phyloP scores from a whole-genome alignment of 225 moss, liverwort and hornwort genomes.

The Lunularia cruciata region DNA sequence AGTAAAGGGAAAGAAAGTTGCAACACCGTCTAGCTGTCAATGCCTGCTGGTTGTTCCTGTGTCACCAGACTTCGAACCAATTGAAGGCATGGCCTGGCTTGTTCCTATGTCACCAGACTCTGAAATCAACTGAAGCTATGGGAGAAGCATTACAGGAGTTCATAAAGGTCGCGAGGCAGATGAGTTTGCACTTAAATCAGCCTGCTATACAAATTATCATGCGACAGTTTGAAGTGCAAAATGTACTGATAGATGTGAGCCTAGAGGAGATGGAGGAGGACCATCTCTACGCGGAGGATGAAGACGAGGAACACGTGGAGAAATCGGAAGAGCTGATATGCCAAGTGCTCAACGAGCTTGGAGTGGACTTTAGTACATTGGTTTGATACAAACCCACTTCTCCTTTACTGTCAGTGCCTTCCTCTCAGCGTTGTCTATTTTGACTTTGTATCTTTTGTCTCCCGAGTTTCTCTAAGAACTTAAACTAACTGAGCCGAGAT shows the following conservation, averaged over 20 bases:
- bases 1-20: too few relatives aligned
- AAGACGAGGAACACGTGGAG: constrained; percentile 7
- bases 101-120: constrained; percentile 6
- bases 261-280: constrained; percentile 20
- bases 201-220: constrained; percentile 21
- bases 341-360: constrained; percentile 23
- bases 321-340: constrained; percentile 2
- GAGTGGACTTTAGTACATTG: constrained; percentile 7
- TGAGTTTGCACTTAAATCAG: constrained; percentile 15
- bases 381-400: background rate
- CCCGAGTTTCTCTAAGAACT: too few relatives aligned
- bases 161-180: constrained; percentile 17
- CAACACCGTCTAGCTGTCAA: too few relatives aligned
- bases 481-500: too few relatives aligned
- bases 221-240: constrained; percentile 17
- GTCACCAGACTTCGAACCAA: too few relatives aligned
- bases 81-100: too few relatives aligned
- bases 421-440: background rate
- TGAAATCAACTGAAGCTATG: constrained; percentile 26
- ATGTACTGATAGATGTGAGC: constrained; percentile 12
- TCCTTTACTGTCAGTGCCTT: background rate
- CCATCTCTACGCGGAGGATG: background rate
- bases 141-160: constrained; percentile 15
- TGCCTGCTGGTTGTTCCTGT: too few relatives aligned
- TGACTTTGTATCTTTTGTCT: too few relatives aligned